Conservation (phyloP, 305 asterid genomes). For the Fraxinus sp. region DNA sequence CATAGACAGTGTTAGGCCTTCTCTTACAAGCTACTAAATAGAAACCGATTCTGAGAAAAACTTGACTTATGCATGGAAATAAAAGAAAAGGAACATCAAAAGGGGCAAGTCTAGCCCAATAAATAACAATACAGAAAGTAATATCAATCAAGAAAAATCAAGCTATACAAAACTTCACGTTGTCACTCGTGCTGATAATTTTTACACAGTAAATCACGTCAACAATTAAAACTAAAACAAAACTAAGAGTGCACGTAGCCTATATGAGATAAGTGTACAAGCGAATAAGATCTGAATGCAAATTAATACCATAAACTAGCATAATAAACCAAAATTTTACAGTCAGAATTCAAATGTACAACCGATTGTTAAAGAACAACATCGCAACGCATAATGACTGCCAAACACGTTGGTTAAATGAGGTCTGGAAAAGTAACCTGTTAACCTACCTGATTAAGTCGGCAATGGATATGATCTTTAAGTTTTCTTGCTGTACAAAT, state of each 20-base stretch:
- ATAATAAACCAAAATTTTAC: background rate
- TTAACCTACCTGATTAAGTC: conserved; percentile 75
- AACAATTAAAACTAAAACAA: background rate
- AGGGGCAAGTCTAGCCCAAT: background rate
- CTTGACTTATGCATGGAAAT: background rate
- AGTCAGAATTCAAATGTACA: background rate
- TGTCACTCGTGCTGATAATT: background rate
- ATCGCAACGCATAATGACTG: background rate
- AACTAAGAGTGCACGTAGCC: background rate
- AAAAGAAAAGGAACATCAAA: background rate
- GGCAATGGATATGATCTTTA: conserved; percentile 83
- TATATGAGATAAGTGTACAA: background rate
- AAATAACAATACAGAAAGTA: background rate
- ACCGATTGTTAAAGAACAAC: background rate
- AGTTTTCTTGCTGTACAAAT: conserved; percentile 60
- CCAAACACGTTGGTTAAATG: background rate
- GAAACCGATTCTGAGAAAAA: conserved; percentile 2
- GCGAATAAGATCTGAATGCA: background rate
- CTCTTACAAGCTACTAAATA: background rate
- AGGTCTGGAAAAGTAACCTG: background rate
- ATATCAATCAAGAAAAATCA: background rate
- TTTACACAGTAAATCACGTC: background rate
- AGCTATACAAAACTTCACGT: background rate
- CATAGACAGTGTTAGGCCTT: conserved; percentile 15
- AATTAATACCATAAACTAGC: background rate